A percentile compares a stretch with the other conserved stretches of the same genome.
Conservation (phyloP, 345 rosid genomes). For the Salix koriyanagi region DNA sequence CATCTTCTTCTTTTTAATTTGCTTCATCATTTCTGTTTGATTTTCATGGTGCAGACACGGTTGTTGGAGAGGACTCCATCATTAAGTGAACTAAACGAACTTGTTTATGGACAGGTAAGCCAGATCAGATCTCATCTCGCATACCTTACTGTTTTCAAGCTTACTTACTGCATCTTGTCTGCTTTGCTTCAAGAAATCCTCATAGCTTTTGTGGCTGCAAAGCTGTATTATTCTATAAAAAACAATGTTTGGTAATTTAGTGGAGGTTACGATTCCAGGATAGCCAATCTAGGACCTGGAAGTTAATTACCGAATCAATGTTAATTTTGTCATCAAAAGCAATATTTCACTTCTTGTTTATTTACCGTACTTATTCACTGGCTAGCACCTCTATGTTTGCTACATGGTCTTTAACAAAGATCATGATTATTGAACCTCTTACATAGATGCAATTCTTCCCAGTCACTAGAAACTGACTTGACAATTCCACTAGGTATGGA, state of each 20-base stretch:
- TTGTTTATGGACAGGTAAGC: conserved; percentile 91
- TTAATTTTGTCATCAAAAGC: neutral
- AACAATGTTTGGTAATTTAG: neutral
- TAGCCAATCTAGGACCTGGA: no score
- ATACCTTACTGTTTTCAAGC: neutral
- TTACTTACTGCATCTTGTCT: neutral
- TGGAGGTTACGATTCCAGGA: neutral
- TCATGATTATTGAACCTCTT: neutral
- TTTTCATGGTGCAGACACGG: conserved; percentile 51
- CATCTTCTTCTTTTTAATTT: conserved; percentile 9
- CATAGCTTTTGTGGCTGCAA: neutral
- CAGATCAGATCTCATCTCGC: neutral
- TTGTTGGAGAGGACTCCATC: conserved; percentile 89
- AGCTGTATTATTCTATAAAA: no score
- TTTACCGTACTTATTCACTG: neutral
- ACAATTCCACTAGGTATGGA: neutral
- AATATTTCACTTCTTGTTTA: neutral
- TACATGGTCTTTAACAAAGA: neutral
- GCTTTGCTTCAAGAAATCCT: neutral
- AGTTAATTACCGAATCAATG: neutral
- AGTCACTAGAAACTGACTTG: neutral
- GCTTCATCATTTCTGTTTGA: conserved; percentile 9
- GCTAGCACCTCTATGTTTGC: neutral
- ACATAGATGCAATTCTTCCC: neutral
- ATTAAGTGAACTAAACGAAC: conserved; percentile 86